Percentiles rank a stretch among this genome's conserved stretches.
Evolutionary conservation across 2,329 filamentous ascomycete genomes (phyloP).

Genomic region (Exophiala alcalophila): DNA sequence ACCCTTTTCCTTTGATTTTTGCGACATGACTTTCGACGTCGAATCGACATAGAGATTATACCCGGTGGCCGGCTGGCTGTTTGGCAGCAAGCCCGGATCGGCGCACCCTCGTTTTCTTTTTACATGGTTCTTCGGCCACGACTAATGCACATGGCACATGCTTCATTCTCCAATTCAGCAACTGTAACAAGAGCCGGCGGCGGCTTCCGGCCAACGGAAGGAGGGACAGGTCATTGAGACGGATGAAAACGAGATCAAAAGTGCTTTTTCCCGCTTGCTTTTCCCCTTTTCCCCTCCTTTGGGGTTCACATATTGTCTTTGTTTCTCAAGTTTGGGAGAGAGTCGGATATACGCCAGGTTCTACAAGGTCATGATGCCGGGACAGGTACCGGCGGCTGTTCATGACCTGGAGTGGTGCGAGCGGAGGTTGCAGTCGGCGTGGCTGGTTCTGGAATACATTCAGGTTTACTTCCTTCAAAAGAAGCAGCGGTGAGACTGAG

Average conservation of each 20-base stretch:
- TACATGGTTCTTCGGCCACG: constrained; percentile 1
- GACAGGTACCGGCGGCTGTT: constrained; percentile 3
- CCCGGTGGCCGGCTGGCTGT: constrained; percentile 7
- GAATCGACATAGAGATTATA: constrained; percentile 22
- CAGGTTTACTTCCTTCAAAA: not conserved
- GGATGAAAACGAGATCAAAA: constrained; percentile 15
- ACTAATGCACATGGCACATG: constrained; percentile 12
- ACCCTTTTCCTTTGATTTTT: constrained; percentile 11
- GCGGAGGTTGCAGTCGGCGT: constrained; percentile 1
- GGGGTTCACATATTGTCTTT: constrained; percentile 1
- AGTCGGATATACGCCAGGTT: constrained; percentile 6
- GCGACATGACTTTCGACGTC: constrained; percentile 10
- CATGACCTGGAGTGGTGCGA: constrained; percentile 6
- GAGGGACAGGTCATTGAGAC: constrained; percentile 3
- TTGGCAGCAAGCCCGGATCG: not conserved
- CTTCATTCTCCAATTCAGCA: constrained; percentile 1
- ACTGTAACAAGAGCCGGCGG: constrained; percentile 14
- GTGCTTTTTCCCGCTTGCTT: constrained; percentile 7
- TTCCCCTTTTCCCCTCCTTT: not conserved
- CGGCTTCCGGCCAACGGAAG: not conserved
- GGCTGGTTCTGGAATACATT: constrained; percentile 8
- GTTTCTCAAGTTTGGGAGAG: not conserved
- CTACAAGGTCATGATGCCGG: constrained; percentile 7
- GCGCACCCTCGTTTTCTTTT: not conserved
- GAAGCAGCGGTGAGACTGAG: too few species aligned